Conservation (phyloP, 2,329 filamentous ascomycete species). For the Phialophora chinensis region DNA sequence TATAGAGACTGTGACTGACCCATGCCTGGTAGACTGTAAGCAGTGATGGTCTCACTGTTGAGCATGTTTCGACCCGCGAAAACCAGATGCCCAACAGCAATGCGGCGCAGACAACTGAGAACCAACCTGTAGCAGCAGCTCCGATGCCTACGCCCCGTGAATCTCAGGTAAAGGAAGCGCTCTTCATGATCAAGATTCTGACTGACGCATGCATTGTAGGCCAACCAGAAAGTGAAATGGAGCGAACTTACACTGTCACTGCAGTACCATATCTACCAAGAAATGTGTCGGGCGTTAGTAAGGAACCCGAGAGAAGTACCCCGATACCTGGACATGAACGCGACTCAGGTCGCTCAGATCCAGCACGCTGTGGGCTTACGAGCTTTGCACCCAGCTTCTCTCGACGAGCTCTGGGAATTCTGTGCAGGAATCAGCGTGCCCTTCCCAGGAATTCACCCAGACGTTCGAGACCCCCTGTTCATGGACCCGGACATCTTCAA, state of each 20-base stretch:
- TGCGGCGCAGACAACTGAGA: not conserved
- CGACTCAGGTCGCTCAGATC: constrained; percentile 23
- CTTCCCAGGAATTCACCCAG: constrained; percentile 7
- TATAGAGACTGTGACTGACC: not conserved
- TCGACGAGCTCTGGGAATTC: constrained; percentile 23
- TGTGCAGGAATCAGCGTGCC: not conserved
- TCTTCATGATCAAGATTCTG: not conserved
- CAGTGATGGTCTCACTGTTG: not conserved
- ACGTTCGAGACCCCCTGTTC: not conserved
- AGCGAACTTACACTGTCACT: constrained; percentile 25
- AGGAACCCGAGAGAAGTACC: not conserved
- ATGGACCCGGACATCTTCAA: constrained; percentile 29
- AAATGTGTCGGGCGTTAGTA: not conserved
- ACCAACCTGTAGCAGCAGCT: not conserved
- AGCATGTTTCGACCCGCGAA: not conserved
- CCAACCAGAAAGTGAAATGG: constrained; percentile 16
- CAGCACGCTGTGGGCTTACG: constrained; percentile 14
- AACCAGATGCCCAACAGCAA: not conserved
- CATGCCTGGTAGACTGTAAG: not conserved
- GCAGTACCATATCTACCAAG: constrained; percentile 31
- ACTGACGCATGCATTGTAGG: constrained; percentile 14
- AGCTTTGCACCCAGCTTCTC: constrained; percentile 11
- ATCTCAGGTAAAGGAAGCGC: not conserved
- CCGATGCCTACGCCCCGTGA: not conserved
- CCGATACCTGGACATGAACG: constrained; percentile 23